Base-by-base conservation (phyloP, 116 monocot genomes). In the Zostera marina region DNA sequence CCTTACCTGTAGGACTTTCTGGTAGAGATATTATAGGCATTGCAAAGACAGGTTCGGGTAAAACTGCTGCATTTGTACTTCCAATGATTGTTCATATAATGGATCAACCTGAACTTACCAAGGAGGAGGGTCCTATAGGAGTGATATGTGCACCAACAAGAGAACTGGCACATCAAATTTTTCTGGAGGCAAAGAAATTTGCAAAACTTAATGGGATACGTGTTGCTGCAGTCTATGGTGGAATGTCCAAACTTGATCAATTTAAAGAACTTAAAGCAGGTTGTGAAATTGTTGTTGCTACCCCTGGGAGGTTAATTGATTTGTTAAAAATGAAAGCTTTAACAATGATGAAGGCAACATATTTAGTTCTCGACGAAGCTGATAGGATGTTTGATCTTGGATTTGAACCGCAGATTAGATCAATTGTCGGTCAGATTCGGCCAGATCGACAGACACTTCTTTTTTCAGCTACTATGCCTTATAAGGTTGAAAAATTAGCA, bases 371-470 rank as follows among this genome's bases (percentile, higher is more conserved):
- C 57, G 99, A 99, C 54, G 99, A 99, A 74, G 99, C 99, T 64
- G 99, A 99, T 49, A 66, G 99, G 9, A 99, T 99, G 99, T 99
- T 99, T 76, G 99, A 99, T 83, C 77, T 99, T 56, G 99, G 99
- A 14, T 99, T 99, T 77, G 99, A 99, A 58, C 99, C 99, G 38
- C 99, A 99, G 52, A 73, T 99, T 64, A 63, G 83, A 60, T 91
- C 99, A 23, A 91, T 98, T 65, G 98, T 98, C 54, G 98, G 98
- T 52, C 98, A 98, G 64, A 83, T 98, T 48, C 81, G 98, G 65
- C 91, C 98, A 17, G 98, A 98, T 40, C 62, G 98, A 20, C 98
- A 98, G 62, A 90, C 98, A 44, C 65, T 91, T 22, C 79, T 98
- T 54, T 99, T 99, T 64, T 99, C 99, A 52, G 99, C 99, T 20